These are phyloP conservation scores for Medicago lupulina DNA, from an alignment of 306 rosid genomes.

Conservation along the genomic window DNA sequence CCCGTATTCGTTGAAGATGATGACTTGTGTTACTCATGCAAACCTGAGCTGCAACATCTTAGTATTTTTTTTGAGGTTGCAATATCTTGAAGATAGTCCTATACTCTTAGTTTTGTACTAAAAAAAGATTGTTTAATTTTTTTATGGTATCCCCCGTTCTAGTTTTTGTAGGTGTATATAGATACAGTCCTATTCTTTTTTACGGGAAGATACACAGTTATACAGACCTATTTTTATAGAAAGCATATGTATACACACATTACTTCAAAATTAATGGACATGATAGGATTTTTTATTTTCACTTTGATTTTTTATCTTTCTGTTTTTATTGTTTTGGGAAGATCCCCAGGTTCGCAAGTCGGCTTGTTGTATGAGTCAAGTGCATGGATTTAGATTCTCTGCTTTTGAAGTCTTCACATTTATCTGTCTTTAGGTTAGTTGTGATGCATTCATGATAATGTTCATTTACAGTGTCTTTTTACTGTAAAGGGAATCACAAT, in stretches of 20 bases:
- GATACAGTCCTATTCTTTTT: neutral
- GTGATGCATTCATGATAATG: too few relatives aligned
- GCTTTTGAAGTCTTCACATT: neutral
- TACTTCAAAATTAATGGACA: neutral
- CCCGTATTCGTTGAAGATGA: constrained; percentile 47
- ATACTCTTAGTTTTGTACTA: neutral
- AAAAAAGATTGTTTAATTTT: neutral
- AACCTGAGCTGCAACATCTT: neutral
- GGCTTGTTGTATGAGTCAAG: neutral
- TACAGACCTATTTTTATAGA: neutral
- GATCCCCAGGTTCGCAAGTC: neutral
- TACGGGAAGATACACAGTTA: neutral
- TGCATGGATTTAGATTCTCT: neutral
- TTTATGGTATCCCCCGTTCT: neutral
- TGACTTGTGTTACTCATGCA: neutral
- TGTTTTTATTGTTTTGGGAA: neutral
- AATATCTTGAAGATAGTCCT: neutral
- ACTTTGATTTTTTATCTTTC: neutral
- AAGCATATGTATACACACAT: neutral
- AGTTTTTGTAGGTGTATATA: constrained; percentile 13
- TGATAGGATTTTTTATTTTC: neutral
- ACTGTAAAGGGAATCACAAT: neutral
- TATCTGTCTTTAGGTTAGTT: neutral
- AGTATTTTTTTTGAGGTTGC: neutral
- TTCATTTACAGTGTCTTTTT: too few relatives aligned